These are phyloP conservation scores for Aschersonia sp. DNA, from an alignment of 2,329 filamentous ascomycete genomes.

Conservation along the genomic window DNA sequence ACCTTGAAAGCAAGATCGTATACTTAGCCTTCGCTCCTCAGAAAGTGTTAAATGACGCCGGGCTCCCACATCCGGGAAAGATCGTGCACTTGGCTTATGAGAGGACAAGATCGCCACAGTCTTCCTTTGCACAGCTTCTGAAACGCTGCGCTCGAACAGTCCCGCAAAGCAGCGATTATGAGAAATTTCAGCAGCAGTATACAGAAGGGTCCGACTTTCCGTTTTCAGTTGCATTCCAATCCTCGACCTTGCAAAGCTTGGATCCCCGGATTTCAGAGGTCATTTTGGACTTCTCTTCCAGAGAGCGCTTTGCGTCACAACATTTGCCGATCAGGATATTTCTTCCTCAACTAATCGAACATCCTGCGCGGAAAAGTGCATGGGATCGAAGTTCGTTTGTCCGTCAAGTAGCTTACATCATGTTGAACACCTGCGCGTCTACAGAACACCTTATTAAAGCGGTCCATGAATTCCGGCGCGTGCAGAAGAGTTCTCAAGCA, in stretches of 20 bases:
- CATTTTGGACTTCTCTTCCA: constrained; percentile 14
- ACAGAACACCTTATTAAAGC: not conserved
- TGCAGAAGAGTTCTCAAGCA: constrained; percentile 14
- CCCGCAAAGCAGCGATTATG: constrained; percentile 7
- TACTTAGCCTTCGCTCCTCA: constrained; percentile 16
- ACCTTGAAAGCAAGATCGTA: constrained; percentile 10
- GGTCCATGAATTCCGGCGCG: constrained; percentile 22
- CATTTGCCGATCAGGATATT: constrained; percentile 33
- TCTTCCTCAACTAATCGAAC: constrained; percentile 48
- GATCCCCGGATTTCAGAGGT: constrained; percentile 26
- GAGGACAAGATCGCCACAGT: constrained; percentile 12
- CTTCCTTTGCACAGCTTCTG: constrained; percentile 15
- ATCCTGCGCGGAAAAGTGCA: constrained; percentile 35
- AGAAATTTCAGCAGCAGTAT: constrained; percentile 1
- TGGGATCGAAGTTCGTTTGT: constrained; percentile 39
- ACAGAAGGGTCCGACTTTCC: not conserved
- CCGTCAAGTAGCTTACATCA: constrained; percentile 39
- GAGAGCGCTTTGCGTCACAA: not conserved
- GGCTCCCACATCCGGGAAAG: constrained; percentile 16
- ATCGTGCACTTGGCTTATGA: constrained; percentile 22
- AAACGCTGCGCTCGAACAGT: constrained; percentile 11
- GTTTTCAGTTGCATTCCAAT: not conserved
- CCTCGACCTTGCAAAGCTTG: constrained; percentile 8
- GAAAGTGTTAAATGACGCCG: constrained; percentile 26
- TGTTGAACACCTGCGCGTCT: constrained; percentile 10